Conservation (phyloP, 2,329 filamentous ascomycete species). For the Diaporthe longicolla region DNA sequence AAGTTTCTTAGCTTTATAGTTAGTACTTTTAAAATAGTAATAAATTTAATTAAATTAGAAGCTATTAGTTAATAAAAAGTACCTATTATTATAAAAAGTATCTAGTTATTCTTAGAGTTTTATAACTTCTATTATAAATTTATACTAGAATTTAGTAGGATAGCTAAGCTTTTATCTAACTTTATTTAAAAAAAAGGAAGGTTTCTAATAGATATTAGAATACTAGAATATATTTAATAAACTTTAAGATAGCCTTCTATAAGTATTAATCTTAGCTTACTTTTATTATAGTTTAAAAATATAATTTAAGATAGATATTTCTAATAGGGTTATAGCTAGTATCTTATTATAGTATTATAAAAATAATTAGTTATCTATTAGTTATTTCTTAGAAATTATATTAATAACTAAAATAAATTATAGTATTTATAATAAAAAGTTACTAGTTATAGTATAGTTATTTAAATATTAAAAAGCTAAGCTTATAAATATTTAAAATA, state of each 20-base stretch:
- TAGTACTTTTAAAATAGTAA: too few relatives aligned
- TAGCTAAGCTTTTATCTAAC: neutral
- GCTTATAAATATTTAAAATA: too few relatives aligned
- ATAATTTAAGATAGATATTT: too few relatives aligned
- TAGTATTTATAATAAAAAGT: neutral
- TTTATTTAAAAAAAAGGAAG: neutral
- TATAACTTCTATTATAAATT: slow-evolving; percentile 6
- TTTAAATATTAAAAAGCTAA: neutral
- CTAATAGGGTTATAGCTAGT: too few relatives aligned
- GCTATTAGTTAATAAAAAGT: too few relatives aligned
- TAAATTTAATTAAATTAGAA: too few relatives aligned
- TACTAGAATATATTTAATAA: too few relatives aligned
- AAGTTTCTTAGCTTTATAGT: too few relatives aligned
- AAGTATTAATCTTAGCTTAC: too few relatives aligned
- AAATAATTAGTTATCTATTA: neutral
- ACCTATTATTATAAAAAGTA: neutral
- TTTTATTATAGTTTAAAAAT: too few relatives aligned
- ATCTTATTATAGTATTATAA: too few relatives aligned
- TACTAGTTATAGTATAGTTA: neutral
- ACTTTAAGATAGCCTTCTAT: too few relatives aligned
- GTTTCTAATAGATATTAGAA: neutral
- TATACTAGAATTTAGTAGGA: neutral
- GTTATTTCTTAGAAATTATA: neutral
- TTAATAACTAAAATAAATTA: neutral
- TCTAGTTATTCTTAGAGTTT: neutral